Evolutionary conservation across 371 early-diverging fungal species (phyloP).

Genomic region (Apophysomyces ossiformis): DNA sequence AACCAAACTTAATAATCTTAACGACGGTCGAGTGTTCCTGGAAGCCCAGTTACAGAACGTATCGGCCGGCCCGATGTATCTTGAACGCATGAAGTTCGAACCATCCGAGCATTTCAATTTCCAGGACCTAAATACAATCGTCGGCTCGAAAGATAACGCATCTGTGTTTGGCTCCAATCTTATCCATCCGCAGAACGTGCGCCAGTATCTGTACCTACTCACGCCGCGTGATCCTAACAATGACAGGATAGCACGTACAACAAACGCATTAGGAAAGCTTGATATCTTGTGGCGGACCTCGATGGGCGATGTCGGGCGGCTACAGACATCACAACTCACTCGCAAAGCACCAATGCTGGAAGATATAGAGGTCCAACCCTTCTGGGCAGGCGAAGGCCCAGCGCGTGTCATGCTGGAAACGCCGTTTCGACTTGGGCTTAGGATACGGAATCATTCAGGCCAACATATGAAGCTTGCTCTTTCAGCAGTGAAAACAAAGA

Average conservation of each 20-base stretch:
- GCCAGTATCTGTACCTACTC: conserved; percentile 91
- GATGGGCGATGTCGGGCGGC: conserved; percentile 85
- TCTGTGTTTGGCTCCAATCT: conserved; percentile 65
- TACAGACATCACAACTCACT: conserved; percentile 94
- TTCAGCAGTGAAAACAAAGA: conserved; percentile 74
- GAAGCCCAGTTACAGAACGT: conserved; percentile 95
- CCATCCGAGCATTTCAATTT: conserved; percentile 72
- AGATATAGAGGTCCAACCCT: conserved; percentile 74
- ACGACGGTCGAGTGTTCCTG: conserved; percentile 79
- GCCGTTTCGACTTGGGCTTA: conserved; percentile 68
- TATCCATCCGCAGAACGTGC: conserved; percentile 79
- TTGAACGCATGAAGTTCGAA: conserved; percentile 91
- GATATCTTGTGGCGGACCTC: conserved; percentile 93
- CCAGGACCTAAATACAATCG: conserved; percentile 66
- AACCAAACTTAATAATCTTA: conserved; percentile 86
- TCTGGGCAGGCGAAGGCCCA: conserved; percentile 38
- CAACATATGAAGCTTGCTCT: conserved; percentile 72
- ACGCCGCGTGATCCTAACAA: conserved; percentile 62
- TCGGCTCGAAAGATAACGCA: conserved; percentile 17
- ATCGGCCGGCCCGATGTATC: conserved; percentile 76
- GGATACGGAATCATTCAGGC: conserved; percentile 56
- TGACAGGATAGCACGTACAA: conserved; percentile 69
- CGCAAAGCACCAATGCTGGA: conserved; percentile 82
- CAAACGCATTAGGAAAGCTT: conserved; percentile 88
- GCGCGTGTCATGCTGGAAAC: conserved; percentile 57